phyloP scores from a whole-genome alignment of 2,329 filamentous ascomycete genomes.

The Verticillium albo-atrum region DNA sequence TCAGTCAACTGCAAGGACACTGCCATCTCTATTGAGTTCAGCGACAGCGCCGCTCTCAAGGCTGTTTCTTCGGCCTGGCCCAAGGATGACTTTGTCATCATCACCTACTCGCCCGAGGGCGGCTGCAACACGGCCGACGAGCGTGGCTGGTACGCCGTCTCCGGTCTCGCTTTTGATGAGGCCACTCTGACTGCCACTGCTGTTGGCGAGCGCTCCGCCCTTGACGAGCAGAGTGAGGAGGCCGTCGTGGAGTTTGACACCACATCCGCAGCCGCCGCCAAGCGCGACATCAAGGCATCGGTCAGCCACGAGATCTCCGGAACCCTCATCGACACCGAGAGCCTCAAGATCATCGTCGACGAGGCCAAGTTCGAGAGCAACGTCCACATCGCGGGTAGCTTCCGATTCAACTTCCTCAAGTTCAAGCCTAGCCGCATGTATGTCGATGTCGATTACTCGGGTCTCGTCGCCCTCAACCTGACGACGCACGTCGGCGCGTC shows the following conservation, averaged over 20 bases:
- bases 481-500: constrained; percentile 25
- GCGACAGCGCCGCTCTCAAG: constrained; percentile 33
- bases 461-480: constrained; percentile 28
- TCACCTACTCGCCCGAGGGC: constrained; percentile 1
- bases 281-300: constrained; percentile 5
- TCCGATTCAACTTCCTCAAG: constrained; percentile 29
- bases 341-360: constrained; percentile 26
- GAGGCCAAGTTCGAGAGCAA: constrained; percentile 24
- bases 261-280: constrained; percentile 7
- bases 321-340: constrained; percentile 11
- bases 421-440: constrained; percentile 26
- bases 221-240: constrained; percentile 9
- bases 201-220: constrained; percentile 1
- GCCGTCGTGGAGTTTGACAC: constrained; percentile 10
- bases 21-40: constrained; percentile 33
- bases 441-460: constrained; percentile 34
- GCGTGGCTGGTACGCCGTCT: constrained; percentile 2
- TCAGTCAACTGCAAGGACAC: constrained; percentile 5
- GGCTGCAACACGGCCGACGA: constrained; percentile 1
- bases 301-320: constrained; percentile 6
- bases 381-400: constrained; percentile 32
- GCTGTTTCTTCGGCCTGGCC: constrained; percentile 24
- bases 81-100: constrained; percentile 6
- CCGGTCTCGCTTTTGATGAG: constrained; percentile 6
- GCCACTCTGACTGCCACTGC: constrained; percentile 6